These are phyloP conservation scores for Gypsophila paniculata DNA, from an alignment of 179 eudicot genomes.

Conservation along the genomic window DNA sequence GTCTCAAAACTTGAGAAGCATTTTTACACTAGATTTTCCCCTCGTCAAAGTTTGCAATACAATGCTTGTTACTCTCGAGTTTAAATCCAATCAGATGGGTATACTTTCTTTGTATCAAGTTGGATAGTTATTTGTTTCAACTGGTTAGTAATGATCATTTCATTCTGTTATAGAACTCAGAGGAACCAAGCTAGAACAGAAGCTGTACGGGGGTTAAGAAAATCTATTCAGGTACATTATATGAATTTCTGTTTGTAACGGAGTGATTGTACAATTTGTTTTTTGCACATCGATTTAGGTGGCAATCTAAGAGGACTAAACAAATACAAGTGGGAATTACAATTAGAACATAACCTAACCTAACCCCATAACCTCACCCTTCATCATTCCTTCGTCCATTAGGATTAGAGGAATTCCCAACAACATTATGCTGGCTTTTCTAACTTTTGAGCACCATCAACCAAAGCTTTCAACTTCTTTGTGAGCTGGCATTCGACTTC, in stretches of 20 bases:
- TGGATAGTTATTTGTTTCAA: constrained; percentile 8
- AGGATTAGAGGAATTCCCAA: no score
- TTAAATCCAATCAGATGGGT: neutral
- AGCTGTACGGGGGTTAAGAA: constrained; percentile 33
- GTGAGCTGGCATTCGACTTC: neutral
- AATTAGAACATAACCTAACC: no score
- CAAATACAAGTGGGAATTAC: no score
- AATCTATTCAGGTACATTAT: constrained; percentile 49
- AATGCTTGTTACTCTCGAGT: neutral
- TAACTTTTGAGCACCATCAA: no score
- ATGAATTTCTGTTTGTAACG: constrained; percentile 3
- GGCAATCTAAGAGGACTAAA: no score
- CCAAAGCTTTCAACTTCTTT: neutral
- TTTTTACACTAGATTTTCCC: neutral
- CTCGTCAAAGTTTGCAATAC: neutral
- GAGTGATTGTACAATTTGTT: no score
- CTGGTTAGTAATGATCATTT: constrained; percentile 13
- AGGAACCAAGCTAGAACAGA: constrained; percentile 43
- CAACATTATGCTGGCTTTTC: no score
- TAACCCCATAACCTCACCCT: no score
- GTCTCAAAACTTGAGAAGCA: no score
- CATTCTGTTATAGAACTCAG: constrained; percentile 41
- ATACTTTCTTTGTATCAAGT: neutral
- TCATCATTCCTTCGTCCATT: no score
- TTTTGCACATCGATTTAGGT: no score